Evolutionary conservation across 192 early-diverging fungal species (phyloP).

Genomic region (Rhizoclosmatium sp.): DNA sequence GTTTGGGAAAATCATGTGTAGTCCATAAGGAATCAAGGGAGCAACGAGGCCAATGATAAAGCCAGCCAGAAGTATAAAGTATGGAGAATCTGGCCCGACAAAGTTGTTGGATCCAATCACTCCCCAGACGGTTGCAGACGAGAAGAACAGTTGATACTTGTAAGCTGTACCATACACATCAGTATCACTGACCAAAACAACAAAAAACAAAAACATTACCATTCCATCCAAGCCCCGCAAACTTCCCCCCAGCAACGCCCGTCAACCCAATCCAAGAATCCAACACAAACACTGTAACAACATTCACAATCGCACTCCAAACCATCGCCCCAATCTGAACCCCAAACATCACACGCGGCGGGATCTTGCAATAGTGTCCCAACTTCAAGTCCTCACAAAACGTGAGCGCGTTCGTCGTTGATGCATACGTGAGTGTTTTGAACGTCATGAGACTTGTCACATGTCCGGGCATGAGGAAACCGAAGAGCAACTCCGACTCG

Average conservation of each 20-base stretch:
- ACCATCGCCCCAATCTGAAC: constrained; percentile 79
- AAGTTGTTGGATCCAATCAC: constrained; percentile 67
- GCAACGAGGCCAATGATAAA: constrained; percentile 43
- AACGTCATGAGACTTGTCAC: constrained; percentile 72
- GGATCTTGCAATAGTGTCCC: constrained; percentile 77
- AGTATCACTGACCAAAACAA: constrained; percentile 31
- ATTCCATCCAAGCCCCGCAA: constrained; percentile 35
- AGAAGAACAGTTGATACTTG: constrained; percentile 34
- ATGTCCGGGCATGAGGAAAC: constrained; percentile 66
- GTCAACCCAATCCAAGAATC: constrained; percentile 8
- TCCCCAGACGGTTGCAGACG: constrained; percentile 54
- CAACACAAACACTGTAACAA: constrained; percentile 61
- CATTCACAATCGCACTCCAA: constrained; percentile 69
- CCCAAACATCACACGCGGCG: constrained; percentile 81
- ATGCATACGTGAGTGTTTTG: constrained; percentile 72
- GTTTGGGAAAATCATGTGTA: constrained; percentile 35
- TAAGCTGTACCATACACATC: not conserved
- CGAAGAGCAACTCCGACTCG: constrained; percentile 67
- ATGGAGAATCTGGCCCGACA: constrained; percentile 53
- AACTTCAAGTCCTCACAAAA: constrained; percentile 70
- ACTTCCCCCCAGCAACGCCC: constrained; percentile 25
- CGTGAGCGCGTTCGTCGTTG: constrained; percentile 64
- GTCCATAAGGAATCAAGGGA: constrained; percentile 39
- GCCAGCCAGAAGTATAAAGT: constrained; percentile 31
- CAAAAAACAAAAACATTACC: constrained; percentile 43